phyloP scores from a whole-genome alignment of 179 eudicot genomes.

The Carnegiea gigantea region DNA sequence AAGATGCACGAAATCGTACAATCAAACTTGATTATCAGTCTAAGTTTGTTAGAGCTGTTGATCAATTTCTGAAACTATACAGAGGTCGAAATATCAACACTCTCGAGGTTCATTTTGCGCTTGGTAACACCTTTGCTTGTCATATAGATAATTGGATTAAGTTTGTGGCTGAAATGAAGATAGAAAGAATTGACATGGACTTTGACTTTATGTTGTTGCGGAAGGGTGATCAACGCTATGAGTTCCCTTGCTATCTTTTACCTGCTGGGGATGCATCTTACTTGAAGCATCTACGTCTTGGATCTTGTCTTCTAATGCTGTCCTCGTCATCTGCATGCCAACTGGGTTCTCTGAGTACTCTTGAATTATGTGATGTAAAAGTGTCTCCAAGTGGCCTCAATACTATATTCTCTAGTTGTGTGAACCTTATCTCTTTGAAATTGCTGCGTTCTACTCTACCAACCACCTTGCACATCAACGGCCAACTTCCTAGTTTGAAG shows the following conservation, averaged over 20 bases:
- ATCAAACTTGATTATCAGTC: not conserved
- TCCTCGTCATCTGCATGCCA: not conserved
- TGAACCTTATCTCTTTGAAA: not conserved
- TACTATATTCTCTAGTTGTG: not conserved
- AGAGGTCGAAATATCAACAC: not conserved
- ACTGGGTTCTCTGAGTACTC: not conserved
- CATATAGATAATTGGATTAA: slow-evolving; percentile 22
- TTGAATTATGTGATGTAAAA: not conserved
- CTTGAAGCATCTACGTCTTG: not conserved
- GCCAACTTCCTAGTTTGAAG: no score
- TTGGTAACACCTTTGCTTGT: not conserved
- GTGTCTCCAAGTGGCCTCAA: not conserved
- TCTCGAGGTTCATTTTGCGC: slow-evolving; percentile 1
- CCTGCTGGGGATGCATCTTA: not conserved
- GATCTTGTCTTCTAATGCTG: not conserved
- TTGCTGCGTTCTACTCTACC: not conserved
- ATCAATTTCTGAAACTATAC: slow-evolving; percentile 8
- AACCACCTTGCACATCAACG: no score
- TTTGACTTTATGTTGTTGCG: no score
- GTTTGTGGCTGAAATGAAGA: not conserved
- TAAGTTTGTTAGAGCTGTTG: slow-evolving; percentile 19
- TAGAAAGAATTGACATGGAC: not conserved
- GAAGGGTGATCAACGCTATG: not conserved
- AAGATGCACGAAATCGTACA: no score
- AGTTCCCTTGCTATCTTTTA: not conserved